Percentiles rank a stretch among this genome's conserved stretches.
These are phyloP conservation scores for Sphagnum tenellum DNA, from an alignment of 225 moss, liverwort and hornwort species.

Conservation along the genomic window DNA sequence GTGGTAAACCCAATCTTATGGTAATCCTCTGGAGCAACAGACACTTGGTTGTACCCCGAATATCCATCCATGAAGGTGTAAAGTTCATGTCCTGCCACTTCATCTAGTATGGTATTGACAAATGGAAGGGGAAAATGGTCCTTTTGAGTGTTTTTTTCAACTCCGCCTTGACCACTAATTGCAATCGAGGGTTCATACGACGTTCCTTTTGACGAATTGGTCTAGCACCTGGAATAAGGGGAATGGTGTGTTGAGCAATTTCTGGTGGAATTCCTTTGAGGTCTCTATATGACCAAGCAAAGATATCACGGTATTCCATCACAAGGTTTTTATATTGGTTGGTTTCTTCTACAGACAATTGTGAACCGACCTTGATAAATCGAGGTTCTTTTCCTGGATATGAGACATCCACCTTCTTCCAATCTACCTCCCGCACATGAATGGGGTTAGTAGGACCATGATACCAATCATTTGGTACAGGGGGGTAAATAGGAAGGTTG, in stretches of 20 bases:
- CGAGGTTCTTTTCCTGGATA: no score
- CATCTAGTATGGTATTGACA: conserved; percentile 1
- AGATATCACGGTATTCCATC: not conserved
- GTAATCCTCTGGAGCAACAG: conserved; percentile 1
- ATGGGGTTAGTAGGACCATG: no score
- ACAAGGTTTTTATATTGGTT: not conserved
- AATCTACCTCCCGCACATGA: no score
- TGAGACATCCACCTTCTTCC: no score
- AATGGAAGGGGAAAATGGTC: conserved; percentile 4
- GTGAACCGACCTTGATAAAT: no score
- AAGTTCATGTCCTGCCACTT: conserved; percentile 1
- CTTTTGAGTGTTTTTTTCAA: conserved; percentile 1
- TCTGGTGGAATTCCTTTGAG: not conserved
- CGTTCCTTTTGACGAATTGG: conserved; percentile 1
- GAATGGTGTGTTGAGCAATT: not conserved
- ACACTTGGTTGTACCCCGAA: conserved; percentile 4
- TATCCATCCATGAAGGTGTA: conserved; percentile 10
- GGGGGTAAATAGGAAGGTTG: no score
- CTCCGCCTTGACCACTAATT: conserved; percentile 5
- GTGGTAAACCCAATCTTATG: conserved; percentile 1
- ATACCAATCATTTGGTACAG: no score
- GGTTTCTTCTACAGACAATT: no score
- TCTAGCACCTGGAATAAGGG: not conserved
- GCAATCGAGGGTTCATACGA: conserved; percentile 1
- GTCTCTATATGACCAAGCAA: not conserved